phyloP scores from a whole-genome alignment of 495 filamentous ascomycete genomes.

The Xylaria nigripes region DNA sequence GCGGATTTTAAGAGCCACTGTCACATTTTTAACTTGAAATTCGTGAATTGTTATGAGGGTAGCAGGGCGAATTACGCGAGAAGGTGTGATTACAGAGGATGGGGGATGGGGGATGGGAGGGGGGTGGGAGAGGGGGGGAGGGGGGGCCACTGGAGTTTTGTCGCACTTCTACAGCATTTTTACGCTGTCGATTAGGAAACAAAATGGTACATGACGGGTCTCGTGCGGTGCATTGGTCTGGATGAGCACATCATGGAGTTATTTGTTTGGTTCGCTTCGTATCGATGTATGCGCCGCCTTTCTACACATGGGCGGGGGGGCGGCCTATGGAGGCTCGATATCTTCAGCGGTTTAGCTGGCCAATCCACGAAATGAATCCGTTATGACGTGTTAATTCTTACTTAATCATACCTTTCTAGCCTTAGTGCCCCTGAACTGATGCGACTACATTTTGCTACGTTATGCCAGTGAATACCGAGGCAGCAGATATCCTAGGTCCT shows the following conservation, averaged over 20 bases:
- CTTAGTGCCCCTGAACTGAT: too few relatives aligned
- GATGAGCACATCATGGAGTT: slow-evolving; percentile 22
- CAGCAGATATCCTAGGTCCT: too few relatives aligned
- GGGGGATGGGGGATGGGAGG: too few relatives aligned
- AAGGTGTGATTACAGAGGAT: not conserved
- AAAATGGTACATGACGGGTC: slow-evolving; percentile 10
- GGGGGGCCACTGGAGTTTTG: not conserved
- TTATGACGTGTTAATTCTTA: slow-evolving; percentile 6
- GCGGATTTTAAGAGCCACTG: slow-evolving; percentile 20
- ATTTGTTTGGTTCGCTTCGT: slow-evolving; percentile 17
- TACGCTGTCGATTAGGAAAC: slow-evolving; percentile 4
- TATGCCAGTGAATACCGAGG: too few relatives aligned
- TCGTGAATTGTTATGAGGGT: not conserved
- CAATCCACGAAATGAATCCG: slow-evolving; percentile 7
- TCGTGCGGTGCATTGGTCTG: slow-evolving; percentile 19
- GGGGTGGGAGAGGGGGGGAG: not conserved
- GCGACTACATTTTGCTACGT: too few relatives aligned
- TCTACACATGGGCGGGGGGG: slow-evolving; percentile 20
- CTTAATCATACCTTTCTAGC: too few relatives aligned
- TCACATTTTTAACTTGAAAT: not conserved
- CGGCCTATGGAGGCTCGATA: slow-evolving; percentile 19
- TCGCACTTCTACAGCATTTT: not conserved
- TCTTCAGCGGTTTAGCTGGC: not conserved
- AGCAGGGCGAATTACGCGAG: not conserved
- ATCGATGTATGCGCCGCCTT: slow-evolving; percentile 13